A percentile compares a stretch with the other conserved stretches of the same genome.
phyloP scores from a whole-genome alignment of 345 rosid genomes.

The Populus simonii region DNA sequence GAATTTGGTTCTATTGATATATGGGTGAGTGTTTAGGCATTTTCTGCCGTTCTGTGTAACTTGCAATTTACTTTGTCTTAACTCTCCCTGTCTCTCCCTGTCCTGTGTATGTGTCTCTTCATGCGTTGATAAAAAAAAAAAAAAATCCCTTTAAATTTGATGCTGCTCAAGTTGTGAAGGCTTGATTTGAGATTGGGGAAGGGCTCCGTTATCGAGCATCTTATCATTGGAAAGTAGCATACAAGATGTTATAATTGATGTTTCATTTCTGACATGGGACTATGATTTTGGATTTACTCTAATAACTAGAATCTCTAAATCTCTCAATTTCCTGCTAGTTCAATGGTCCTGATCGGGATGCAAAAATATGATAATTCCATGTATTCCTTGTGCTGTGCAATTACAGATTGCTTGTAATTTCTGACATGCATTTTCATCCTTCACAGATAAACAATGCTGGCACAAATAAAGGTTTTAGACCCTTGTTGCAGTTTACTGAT shows the following conservation, averaged over 20 bases:
- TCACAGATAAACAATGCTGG: constrained; percentile 89
- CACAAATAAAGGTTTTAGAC: constrained; percentile 91
- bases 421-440: too few species aligned
- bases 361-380: neutral
- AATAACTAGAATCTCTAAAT: neutral
- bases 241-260: neutral
- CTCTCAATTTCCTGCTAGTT: neutral
- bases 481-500: constrained; percentile 75
- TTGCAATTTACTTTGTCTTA: neutral
- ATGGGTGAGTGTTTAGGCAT: constrained; percentile 56
- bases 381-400: neutral
- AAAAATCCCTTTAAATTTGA: neutral
- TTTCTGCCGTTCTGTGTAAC: neutral
- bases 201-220: neutral
- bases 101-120: too few species aligned
- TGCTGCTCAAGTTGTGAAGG: neutral
- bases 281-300: neutral
- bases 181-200: neutral
- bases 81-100: neutral
- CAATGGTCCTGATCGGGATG: neutral
- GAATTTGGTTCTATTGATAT: constrained; percentile 82
- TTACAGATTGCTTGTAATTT: too few species aligned
- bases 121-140: neutral
- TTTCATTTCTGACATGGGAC: neutral
- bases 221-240: neutral